Base-by-base conservation (phyloP, 371 early-diverging fungal species). In the Catenaria anguillulae region DNA sequence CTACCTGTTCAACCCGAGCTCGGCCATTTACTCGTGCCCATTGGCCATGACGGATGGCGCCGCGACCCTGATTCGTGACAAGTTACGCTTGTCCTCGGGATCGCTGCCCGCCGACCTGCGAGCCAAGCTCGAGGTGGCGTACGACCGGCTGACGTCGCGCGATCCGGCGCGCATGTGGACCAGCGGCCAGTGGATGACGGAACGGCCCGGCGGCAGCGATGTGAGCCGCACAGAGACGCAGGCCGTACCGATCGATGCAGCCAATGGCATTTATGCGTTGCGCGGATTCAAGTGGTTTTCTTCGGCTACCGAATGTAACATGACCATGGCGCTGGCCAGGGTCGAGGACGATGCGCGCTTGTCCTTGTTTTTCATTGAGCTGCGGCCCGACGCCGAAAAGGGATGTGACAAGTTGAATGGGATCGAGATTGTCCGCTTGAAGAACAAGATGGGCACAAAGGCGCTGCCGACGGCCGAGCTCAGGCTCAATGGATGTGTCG, bases 151-250 rank as follows among this genome's bases (percentile, higher is more conserved):
- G 62, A 84, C 50, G 83, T 68, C 77, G 37, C 80, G 84, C 15
- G 80, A 84, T 63, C 83, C 84, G 12, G 64, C 61, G 5, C 13
- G 37, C 33, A 79, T 81, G 58, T 78, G 79, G 74, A 84, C 82
- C 13, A 77, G 77, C 56, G 84, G 84, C 5, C 86, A 86, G 64
- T 84, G 84, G 84, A 86, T 84, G 86, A 86, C 84, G 0, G 86
- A 86, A 62, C 72, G 84, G 10, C 81, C 83, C 8, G 84, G 84
- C 46, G 84, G 86, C 35, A 75, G 76, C 31, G 81, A 83, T 62
- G 79, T 26, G 55, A 63, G 70, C 2, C 68, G 66, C 1, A 75
- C 77, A 55, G 81, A 84, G 65, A 82, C 84, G 0, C 68, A 70
- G 36, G 83, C 85, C 0, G 74, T 74, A 10, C 70, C 72, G 56